Base-by-base conservation (phyloP, 192 early-diverging fungal genomes). In the Rhizophagus prolifer region DNA sequence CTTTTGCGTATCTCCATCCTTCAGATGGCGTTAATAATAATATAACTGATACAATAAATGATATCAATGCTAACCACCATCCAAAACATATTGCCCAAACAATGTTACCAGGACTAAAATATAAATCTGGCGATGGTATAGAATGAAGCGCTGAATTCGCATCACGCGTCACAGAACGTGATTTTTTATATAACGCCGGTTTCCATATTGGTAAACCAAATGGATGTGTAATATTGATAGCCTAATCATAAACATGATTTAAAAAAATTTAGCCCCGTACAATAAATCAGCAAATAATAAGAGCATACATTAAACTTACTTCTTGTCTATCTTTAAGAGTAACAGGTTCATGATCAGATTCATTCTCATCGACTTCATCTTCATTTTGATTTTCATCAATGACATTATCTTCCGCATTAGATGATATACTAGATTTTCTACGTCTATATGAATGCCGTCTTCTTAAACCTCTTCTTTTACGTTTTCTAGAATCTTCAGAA, bases 141-240 rank as follows among this genome's bases (percentile, higher is more conserved):
- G 92, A 86, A 80, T 97, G 97, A 46, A 98, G 85, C 23, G 91
- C 95, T 26, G 88, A 82, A 77, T 96, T 91, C 41, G 92, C 95
- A 5, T 89, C 88, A 5, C 89, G 88, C 46, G 92, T 91, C 46
- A 97, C 93, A 19, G 93, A 92, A 16, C 97, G 92, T 12, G 90
- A 88, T 80, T 98, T 98, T 70, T 94, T 94, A 87, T 97, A 98
- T n/a, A 98, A 86, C 13, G 96, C 95, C 28, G 95, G 95, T 82
- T 98, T 98, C 97, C 97, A 98, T 28, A 98, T 86, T 41, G 92
- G 93, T 61, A 98, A 80, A 41, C 97, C 97, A 79, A 98, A 98
- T 23, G 96, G 96, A 85, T 97, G 95, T 8, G 86, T 83, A 34
- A 85, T 88, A 80, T 95, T 95, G 74, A 95, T 88, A 23, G 89